These are phyloP conservation scores for Carex pumila DNA, from an alignment of 176 grass and related monocot genomes.

Conservation along the genomic window DNA sequence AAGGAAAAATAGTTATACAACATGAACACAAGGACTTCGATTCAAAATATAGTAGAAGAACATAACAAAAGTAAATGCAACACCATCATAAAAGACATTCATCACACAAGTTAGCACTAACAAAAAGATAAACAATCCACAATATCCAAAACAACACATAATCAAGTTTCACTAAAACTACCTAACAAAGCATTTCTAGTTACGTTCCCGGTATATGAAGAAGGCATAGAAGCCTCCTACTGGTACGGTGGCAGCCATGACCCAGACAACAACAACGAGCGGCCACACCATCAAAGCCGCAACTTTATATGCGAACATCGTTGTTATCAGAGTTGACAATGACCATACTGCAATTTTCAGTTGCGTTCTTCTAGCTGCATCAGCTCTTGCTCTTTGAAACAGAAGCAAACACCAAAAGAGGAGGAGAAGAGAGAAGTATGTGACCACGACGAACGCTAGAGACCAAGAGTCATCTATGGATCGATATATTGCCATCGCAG, in stretches of 20 bases:
- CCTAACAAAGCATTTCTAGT: background rate
- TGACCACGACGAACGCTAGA: background rate
- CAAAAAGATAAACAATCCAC: background rate
- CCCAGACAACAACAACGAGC: background rate
- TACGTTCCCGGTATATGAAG: background rate
- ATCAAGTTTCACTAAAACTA: background rate
- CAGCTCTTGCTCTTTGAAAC: background rate
- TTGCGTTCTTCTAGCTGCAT: background rate
- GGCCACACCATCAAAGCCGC: background rate
- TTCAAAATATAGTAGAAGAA: background rate
- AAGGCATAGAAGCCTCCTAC: slow-evolving; percentile 20
- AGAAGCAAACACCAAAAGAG: slow-evolving; percentile 13
- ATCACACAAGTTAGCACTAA: background rate
- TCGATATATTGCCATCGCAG: background rate
- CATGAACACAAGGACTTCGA: background rate
- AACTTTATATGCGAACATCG: slow-evolving; percentile 19
- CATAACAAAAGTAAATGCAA: background rate
- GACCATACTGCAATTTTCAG: slow-evolving; percentile 6
- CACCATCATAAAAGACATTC: background rate
- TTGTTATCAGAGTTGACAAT: background rate
- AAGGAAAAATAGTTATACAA: too few relatives aligned
- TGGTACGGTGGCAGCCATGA: background rate
- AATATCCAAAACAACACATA: background rate
- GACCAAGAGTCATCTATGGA: background rate
- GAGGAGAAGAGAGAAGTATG: background rate